These are phyloP conservation scores for Chaetomium tenue DNA, from an alignment of 495 filamentous ascomycete species.

Conservation along the genomic window DNA sequence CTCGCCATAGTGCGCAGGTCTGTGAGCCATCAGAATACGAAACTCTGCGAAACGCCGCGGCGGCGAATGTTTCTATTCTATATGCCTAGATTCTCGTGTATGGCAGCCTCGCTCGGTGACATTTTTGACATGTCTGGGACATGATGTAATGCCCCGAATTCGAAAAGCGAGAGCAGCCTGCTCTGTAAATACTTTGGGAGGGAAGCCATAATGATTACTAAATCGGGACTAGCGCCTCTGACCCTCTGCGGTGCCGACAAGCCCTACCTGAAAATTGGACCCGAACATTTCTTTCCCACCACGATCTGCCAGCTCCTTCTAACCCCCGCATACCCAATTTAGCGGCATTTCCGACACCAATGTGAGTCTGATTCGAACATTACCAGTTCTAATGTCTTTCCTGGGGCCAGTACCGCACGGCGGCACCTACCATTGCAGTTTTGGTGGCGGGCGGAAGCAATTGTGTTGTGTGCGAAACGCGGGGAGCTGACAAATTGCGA, in stretches of 20 bases:
- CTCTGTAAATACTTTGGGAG: no score
- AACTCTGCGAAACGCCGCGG: conserved; percentile 14
- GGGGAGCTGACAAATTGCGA: conserved; percentile 29
- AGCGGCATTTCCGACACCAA: conserved; percentile 34
- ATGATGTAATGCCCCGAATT: background rate
- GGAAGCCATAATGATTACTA: conserved; percentile 18
- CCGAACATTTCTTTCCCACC: conserved; percentile 38
- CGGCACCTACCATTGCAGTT: conserved; percentile 13
- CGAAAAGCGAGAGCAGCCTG: background rate
- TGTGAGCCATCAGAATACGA: conserved; percentile 21
- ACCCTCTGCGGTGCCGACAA: conserved; percentile 22
- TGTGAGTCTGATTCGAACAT: conserved; percentile 30
- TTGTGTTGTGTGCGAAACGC: conserved; percentile 29
- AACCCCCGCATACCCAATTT: conserved; percentile 34
- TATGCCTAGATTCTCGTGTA: background rate
- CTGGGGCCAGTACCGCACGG: background rate
- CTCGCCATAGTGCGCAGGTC: conserved; percentile 15
- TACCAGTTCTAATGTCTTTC: conserved; percentile 2
- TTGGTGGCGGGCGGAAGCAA: conserved; percentile 11
- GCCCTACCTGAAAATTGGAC: conserved; percentile 37
- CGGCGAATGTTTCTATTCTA: conserved; percentile 16
- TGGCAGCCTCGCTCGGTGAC: background rate
- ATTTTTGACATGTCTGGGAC: background rate
- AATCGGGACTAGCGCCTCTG: conserved; percentile 27
- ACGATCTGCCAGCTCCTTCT: conserved; percentile 28